A percentile compares a stretch with the other conserved stretches of the same genome.
phyloP scores from a whole-genome alignment of 1,139 yeast genomes.

The Pichia cactophila region DNA sequence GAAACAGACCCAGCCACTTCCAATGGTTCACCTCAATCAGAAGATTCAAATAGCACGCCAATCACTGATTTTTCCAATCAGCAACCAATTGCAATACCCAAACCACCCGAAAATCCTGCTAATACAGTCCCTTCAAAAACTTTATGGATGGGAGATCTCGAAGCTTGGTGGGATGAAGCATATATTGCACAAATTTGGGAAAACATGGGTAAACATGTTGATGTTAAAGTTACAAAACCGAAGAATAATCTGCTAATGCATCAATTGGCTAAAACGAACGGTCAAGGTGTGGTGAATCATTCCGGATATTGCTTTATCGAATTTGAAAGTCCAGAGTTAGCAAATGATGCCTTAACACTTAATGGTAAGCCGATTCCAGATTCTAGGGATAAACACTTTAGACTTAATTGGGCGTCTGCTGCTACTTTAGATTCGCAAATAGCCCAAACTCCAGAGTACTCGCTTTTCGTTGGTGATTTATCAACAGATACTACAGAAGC shows the following conservation, averaged over 20 bases:
- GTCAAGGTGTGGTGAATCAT: slow-evolving; percentile 34
- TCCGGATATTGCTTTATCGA: slow-evolving; percentile 86
- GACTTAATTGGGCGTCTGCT: slow-evolving; percentile 85
- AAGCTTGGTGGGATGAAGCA: slow-evolving; percentile 76
- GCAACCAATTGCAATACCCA: slow-evolving; percentile 29
- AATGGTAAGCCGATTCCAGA: slow-evolving; percentile 68
- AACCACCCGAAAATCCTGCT: slow-evolving; percentile 40
- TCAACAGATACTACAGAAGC: slow-evolving; percentile 72
- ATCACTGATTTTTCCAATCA: slow-evolving; percentile 4
- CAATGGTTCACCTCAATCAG: neutral
- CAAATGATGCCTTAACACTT: slow-evolving; percentile 60
- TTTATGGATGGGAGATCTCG: slow-evolving; percentile 94
- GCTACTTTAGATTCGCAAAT: slow-evolving; percentile 38
- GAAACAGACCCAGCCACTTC: neutral
- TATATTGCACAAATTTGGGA: slow-evolving; percentile 64
- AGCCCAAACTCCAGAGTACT: slow-evolving; percentile 46
- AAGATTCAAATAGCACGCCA: slow-evolving; percentile 2
- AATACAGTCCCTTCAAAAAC: slow-evolving; percentile 31
- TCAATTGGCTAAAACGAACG: slow-evolving; percentile 24
- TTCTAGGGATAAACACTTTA: slow-evolving; percentile 47
- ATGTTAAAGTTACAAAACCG: slow-evolving; percentile 54
- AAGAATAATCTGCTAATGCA: slow-evolving; percentile 28
- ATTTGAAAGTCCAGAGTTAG: slow-evolving; percentile 58
- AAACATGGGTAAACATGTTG: slow-evolving; percentile 38
- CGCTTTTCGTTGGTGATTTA: slow-evolving; percentile 83